These are phyloP conservation scores for Porphyra umbilicalis DNA, from an alignment of 31 red algal genomes.

Conservation along the genomic window DNA sequence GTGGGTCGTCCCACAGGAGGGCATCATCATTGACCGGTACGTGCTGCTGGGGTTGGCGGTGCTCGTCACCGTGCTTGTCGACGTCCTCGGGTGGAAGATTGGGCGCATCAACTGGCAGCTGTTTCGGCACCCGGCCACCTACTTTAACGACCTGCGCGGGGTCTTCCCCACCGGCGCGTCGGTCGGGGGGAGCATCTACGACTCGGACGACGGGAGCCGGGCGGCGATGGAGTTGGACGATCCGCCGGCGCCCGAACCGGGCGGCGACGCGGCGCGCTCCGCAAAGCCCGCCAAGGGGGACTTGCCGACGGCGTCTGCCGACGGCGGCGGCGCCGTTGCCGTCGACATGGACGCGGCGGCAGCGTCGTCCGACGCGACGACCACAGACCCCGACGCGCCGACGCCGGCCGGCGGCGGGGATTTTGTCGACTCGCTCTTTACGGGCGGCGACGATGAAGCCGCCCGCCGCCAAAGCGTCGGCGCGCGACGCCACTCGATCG, in stretches of 20 bases:
- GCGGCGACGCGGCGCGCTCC: background rate
- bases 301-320: background rate
- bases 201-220: background rate
- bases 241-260: background rate
- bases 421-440: background rate
- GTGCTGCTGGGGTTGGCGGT: constrained; percentile 25
- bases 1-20: background rate
- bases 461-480: background rate
- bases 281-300: no score
- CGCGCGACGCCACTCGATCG: no score
- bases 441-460: background rate
- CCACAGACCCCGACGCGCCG: background rate
- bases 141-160: constrained; percentile 14
- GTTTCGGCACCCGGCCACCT: constrained; percentile 57
- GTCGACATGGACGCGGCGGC: background rate
- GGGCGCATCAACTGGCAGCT: constrained; percentile 57
- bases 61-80: constrained; percentile 6
- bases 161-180: background rate
- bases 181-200: background rate
- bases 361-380: background rate
- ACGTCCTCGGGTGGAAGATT: constrained; percentile 46
- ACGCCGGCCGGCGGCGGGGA: background rate
- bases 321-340: background rate
- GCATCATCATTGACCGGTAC: background rate
- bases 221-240: background rate